Evolutionary conservation across 2,329 filamentous ascomycete genomes (phyloP).

Genomic region (Magnaporthiopsis incrustans): DNA sequence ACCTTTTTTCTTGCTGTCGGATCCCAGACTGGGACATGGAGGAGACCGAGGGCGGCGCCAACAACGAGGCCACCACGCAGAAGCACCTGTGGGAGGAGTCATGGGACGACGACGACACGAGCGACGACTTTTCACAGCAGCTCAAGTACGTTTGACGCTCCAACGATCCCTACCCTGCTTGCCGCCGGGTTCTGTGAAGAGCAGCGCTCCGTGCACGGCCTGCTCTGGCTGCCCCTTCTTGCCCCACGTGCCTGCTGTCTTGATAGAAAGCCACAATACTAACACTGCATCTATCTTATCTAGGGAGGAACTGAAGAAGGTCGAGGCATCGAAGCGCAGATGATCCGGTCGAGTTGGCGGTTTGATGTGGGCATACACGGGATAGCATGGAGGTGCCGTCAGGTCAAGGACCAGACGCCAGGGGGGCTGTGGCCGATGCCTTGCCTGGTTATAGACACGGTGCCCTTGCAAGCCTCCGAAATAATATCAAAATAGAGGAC

Average conservation of each 20-base stretch:
- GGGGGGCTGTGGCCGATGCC: too few relatives aligned
- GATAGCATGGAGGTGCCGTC: not conserved
- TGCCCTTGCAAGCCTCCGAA: not conserved
- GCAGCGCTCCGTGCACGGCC: not conserved
- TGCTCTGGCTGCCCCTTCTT: not conserved
- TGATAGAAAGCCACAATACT: not conserved
- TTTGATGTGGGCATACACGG: not conserved
- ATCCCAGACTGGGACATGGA: constrained; percentile 80
- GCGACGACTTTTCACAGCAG: constrained; percentile 91
- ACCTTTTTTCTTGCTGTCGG: not conserved
- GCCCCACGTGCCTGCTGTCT: not conserved
- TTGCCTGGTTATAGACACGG: not conserved
- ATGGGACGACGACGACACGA: constrained; percentile 98
- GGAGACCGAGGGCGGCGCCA: constrained; percentile 67
- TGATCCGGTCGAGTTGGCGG: not conserved
- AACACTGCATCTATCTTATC: constrained; percentile 1
- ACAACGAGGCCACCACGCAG: constrained; percentile 50
- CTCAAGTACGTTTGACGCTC: constrained; percentile 59
- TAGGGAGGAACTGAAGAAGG: constrained; percentile 91
- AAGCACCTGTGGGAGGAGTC: constrained; percentile 96
- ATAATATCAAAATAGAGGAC: not conserved
- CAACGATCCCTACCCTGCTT: not conserved
- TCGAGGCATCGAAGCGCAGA: constrained; percentile 59
- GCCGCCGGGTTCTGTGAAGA: too few relatives aligned
- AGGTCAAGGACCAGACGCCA: not conserved